Evolutionary conservation across 768 basidiomycete species (phyloP).

Genomic region (Auricularia cornea): DNA sequence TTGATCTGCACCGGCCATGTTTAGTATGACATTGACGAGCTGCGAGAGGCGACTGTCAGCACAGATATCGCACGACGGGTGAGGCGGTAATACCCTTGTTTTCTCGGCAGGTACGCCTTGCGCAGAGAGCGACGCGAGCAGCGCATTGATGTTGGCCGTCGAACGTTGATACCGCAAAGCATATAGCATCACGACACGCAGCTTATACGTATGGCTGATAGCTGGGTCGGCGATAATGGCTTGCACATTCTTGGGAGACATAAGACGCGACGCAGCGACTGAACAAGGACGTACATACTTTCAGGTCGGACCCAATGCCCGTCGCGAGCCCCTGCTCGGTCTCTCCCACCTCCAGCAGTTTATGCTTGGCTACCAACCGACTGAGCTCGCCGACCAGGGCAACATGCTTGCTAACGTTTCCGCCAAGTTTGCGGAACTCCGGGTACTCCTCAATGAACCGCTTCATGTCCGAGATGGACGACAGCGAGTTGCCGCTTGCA

Average conservation of each 20-base stretch:
- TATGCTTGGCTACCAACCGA: slow-evolving; percentile 76
- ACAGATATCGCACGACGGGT: background rate
- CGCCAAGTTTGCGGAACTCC: slow-evolving; percentile 91
- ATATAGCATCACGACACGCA: slow-evolving; percentile 84
- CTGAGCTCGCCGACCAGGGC: slow-evolving; percentile 95
- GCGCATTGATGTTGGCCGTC: slow-evolving; percentile 70
- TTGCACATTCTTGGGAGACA: slow-evolving; percentile 73
- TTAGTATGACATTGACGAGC: slow-evolving; percentile 71
- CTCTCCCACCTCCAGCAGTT: slow-evolving; percentile 83
- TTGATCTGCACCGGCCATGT: slow-evolving; percentile 90
- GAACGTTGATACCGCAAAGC: slow-evolving; percentile 93
- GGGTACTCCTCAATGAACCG: slow-evolving; percentile 96
- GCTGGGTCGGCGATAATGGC: slow-evolving; percentile 56
- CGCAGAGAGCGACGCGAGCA: slow-evolving; percentile 31
- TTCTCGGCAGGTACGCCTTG: slow-evolving; percentile 16
- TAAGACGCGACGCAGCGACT: background rate
- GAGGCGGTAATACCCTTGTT: slow-evolving; percentile 6
- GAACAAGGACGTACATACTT: slow-evolving; percentile 36
- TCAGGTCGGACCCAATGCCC: slow-evolving; percentile 82
- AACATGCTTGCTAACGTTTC: slow-evolving; percentile 98
- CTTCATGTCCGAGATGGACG: slow-evolving; percentile 96
- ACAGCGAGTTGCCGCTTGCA: slow-evolving; percentile 44
- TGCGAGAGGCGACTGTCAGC: background rate
- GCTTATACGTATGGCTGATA: slow-evolving; percentile 73
- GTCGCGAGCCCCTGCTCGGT: slow-evolving; percentile 94